Evolutionary conservation across 2,329 filamentous ascomycete species (phyloP), one percentile per base, ranked within the genome.

Genomic region (Ophiocordyceps polyrhachis-furcata): DNA sequence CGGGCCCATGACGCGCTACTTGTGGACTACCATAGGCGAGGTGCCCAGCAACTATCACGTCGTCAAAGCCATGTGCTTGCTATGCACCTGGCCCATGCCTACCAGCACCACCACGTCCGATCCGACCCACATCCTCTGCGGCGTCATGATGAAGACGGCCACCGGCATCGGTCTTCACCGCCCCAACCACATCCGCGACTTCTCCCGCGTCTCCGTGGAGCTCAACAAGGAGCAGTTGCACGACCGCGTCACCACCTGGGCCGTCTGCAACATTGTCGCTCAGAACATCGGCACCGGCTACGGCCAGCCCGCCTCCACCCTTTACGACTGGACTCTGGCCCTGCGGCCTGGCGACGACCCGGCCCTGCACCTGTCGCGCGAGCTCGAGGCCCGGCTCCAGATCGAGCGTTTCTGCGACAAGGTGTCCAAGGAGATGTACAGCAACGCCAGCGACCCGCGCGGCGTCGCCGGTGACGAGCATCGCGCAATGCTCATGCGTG

Each of bases 91-190:
- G 83, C 83, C 84, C 6, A 62, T 89, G 35, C 84, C 84, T 1
- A 85, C 80, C n/a, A 86, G 81, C 60, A 84, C 80, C 5, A 86
- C 82, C 1, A 80, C 81, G 6, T 79, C 79, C 8, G 84, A 91
- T 52, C 82, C 83, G 3, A 89, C 83, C 1, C 85, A 88, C 56
- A 87, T 85, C 57, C 66, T 88, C 17, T 81, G 80, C 52, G 83
- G 84, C 44, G 76, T 86, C 49, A 86, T 89, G 81, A 87, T 89
- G 76, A 86, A 88, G 63, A 76, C 83, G 20, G 84, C 84, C 9
- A 87, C 85, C 51, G 83, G 85, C 51, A 86, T 88, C 52, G 83
- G 84, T 19, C 68, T 91, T 44, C 83, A 91, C 55, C 74, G 83
- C 42, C 84, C 83, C 13, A 85, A 81, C 45, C 79, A 88, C 58